phyloP scores from a whole-genome alignment of 1,284 basidiomycete species.

The Stereum hirsutum region DNA sequence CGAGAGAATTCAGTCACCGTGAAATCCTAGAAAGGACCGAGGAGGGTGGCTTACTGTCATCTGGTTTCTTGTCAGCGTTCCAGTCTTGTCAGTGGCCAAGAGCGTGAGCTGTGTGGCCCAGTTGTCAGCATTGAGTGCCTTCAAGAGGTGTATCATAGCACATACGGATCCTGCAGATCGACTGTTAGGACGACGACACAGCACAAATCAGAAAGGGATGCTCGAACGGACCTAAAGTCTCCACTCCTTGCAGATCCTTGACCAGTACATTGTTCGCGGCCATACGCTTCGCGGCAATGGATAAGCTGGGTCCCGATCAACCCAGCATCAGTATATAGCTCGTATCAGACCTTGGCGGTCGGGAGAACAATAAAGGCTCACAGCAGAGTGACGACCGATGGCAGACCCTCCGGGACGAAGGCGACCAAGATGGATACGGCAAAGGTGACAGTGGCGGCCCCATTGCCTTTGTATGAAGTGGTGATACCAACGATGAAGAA shows the following conservation, averaged over 20 bases:
- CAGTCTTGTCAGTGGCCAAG: slow-evolving; percentile 69
- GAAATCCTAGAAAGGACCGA: background rate
- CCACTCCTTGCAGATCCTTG: slow-evolving; percentile 61
- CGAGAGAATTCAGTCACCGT: slow-evolving; percentile 2
- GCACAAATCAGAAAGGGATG: background rate
- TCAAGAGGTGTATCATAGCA: background rate
- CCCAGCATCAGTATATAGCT: background rate
- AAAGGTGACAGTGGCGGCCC: slow-evolving; percentile 52
- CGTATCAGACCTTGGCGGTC: background rate
- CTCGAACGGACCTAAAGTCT: slow-evolving; percentile 42
- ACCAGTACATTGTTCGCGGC: slow-evolving; percentile 63
- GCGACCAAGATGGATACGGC: slow-evolving; percentile 68
- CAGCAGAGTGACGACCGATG: slow-evolving; percentile 61
- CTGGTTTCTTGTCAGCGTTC: slow-evolving; percentile 65
- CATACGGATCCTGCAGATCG: background rate
- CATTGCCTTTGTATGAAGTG: slow-evolving; percentile 55
- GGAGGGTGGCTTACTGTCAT: slow-evolving; percentile 42
- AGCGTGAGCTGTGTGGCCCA: slow-evolving; percentile 37
- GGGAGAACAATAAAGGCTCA: slow-evolving; percentile 10
- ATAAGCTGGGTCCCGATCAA: slow-evolving; percentile 27
- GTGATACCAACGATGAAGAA: slow-evolving; percentile 61
- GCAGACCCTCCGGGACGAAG: slow-evolving; percentile 61
- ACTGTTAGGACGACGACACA: background rate
- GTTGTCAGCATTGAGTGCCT: background rate
- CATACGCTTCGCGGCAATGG: slow-evolving; percentile 68